Conservation (phyloP, 2,329 filamentous ascomycete species). For the Phialocephala sp. region DNA sequence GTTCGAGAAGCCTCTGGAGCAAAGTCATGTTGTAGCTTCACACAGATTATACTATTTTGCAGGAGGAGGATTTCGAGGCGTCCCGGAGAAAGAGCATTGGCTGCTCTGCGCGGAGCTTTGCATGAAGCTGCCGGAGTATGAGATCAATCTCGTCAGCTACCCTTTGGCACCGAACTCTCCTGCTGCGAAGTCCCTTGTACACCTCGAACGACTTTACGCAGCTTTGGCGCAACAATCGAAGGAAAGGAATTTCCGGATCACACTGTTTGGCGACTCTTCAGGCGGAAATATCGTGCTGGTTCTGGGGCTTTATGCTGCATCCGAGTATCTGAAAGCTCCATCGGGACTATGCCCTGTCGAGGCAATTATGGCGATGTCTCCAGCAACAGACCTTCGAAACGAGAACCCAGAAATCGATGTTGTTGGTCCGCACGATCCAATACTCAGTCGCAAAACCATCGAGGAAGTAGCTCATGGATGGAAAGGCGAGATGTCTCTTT, state of each 20-base stretch:
- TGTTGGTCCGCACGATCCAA: constrained; percentile 24
- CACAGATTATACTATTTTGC: constrained; percentile 41
- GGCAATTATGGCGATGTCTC: constrained; percentile 31
- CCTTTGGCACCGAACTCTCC: constrained; percentile 26
- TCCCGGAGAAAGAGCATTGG: constrained; percentile 30
- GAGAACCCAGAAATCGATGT: constrained; percentile 30
- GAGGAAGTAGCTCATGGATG: constrained; percentile 28
- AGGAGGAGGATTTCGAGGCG: constrained; percentile 38
- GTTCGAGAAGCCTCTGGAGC: constrained; percentile 8
- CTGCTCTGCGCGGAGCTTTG: constrained; percentile 27
- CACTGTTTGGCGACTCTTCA: constrained; percentile 30
- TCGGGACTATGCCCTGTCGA: constrained; percentile 19
- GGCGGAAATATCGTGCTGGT: constrained; percentile 30
- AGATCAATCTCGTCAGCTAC: constrained; percentile 31
- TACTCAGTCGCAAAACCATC: constrained; percentile 27
- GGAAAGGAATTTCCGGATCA: constrained; percentile 21
- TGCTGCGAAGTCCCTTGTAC: constrained; percentile 20
- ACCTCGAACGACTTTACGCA: constrained; percentile 24
- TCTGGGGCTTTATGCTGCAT: constrained; percentile 26
- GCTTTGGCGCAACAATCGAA: constrained; percentile 9
- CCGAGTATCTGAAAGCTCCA: constrained; percentile 10
- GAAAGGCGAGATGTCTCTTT: constrained; percentile 21
- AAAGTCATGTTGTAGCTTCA: background rate
- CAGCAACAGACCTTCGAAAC: constrained; percentile 31
- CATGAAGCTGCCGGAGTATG: constrained; percentile 25